These are phyloP conservation scores for Cymodocea nodosa DNA, from an alignment of 116 monocot genomes.

Conservation along the genomic window DNA sequence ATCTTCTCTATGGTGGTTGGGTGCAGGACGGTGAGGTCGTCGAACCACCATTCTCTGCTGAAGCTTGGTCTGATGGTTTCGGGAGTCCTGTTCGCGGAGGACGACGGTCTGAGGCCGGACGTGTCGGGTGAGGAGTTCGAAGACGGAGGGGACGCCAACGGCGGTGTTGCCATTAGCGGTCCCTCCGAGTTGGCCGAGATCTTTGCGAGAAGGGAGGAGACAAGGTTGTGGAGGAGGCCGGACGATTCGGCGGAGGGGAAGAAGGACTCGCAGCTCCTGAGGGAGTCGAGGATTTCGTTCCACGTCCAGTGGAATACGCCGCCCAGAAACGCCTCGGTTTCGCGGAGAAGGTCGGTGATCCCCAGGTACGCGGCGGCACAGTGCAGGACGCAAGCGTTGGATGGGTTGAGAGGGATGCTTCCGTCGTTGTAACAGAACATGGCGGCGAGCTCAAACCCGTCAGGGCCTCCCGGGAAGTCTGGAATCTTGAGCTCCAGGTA, in stretches of 20 bases:
- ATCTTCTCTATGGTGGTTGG: constrained; percentile 49
- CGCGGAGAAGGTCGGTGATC: constrained; percentile 53
- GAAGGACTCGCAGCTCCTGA: constrained; percentile 59
- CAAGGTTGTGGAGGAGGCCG: constrained; percentile 46
- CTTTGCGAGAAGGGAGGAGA: constrained; percentile 47
- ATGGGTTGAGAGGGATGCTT: constrained; percentile 25
- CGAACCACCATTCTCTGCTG: constrained; percentile 83
- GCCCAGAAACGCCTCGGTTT: constrained; percentile 56
- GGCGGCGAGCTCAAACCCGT: constrained; percentile 59
- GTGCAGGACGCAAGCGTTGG: constrained; percentile 27
- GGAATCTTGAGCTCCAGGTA: constrained; percentile 28
- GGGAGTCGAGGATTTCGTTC: constrained; percentile 45
- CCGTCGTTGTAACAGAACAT: constrained; percentile 60
- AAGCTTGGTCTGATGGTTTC: constrained; percentile 34
- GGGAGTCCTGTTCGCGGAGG: constrained; percentile 33
- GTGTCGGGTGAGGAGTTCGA: constrained; percentile 43
- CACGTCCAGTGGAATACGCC: constrained; percentile 77
- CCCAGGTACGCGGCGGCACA: constrained; percentile 35
- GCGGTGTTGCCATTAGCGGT: constrained; percentile 17
- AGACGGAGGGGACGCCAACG: constrained; percentile 41
- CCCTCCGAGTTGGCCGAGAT: constrained; percentile 50
- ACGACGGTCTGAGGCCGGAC: constrained; percentile 22
- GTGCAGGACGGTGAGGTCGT: constrained; percentile 43
- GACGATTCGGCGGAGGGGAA: constrained; percentile 37
- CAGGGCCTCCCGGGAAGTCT: constrained; percentile 61